phyloP scores from a whole-genome alignment of 306 rosid species.

The Psophocarpus tetragonolobus region DNA sequence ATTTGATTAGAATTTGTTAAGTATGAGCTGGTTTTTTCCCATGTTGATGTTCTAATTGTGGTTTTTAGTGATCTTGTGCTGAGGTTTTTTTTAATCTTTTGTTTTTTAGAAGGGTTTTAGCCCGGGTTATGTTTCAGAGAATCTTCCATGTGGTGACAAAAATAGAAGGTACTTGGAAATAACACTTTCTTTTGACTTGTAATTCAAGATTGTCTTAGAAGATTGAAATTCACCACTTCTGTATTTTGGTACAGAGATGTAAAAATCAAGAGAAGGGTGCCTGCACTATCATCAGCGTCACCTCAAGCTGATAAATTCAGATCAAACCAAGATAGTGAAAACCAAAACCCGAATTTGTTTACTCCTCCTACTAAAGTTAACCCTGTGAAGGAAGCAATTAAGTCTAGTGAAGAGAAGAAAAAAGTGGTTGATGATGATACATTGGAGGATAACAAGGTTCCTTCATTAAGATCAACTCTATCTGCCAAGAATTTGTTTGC shows the following conservation, averaged over 20 bases:
- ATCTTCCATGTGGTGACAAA: constrained; percentile 54
- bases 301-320: constrained; percentile 48
- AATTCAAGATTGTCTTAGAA: neutral
- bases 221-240: neutral
- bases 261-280: constrained; percentile 73
- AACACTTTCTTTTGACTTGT: constrained; percentile 12
- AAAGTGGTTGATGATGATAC: constrained; percentile 41
- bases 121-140: constrained; percentile 50
- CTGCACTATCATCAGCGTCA: constrained; percentile 47
- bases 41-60: neutral
- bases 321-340: constrained; percentile 63
- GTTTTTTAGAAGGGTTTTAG: constrained; percentile 51
- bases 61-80: neutral
- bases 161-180: constrained; percentile 59
- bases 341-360: constrained; percentile 67
- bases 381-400: constrained; percentile 56
- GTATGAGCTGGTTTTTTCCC: constrained; percentile 17
- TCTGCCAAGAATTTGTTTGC: constrained; percentile 78
- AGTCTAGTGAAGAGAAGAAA: constrained; percentile 78
- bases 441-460: constrained; percentile 40
- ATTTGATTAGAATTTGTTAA: neutral
- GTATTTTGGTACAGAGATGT: constrained; percentile 51
- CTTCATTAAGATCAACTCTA: constrained; percentile 70
- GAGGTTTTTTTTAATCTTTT: neutral
- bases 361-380: constrained; percentile 50